Percentiles rank a stretch among this genome's conserved stretches.
phyloP scores from a whole-genome alignment of 1,284 basidiomycete genomes.

The Thecaphora thlaspeos region DNA sequence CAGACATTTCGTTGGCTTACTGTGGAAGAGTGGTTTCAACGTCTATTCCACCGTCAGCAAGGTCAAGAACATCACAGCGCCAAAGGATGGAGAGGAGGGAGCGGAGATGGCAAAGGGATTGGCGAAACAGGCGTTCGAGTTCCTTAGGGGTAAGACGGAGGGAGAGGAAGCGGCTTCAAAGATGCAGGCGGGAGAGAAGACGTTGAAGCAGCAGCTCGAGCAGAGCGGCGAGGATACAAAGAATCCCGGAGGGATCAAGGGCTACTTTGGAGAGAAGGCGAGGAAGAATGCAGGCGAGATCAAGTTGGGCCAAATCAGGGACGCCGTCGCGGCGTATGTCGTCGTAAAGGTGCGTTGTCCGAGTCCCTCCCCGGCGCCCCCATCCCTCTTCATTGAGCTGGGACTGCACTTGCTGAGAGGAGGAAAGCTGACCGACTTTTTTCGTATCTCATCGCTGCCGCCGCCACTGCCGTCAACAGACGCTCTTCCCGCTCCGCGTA shows the following conservation, averaged over 20 bases:
- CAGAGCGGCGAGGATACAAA: not conserved
- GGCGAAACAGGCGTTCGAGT: too few species aligned
- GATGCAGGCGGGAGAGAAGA: not conserved
- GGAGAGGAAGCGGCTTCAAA: too few species aligned
- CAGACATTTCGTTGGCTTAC: not conserved
- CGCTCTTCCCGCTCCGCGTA: conserved; percentile 8
- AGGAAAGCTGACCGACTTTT: not conserved
- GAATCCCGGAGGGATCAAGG: not conserved
- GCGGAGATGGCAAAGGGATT: conserved; percentile 1
- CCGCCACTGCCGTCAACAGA: not conserved
- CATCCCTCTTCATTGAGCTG: not conserved
- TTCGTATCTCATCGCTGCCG: not conserved
- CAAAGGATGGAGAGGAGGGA: conserved; percentile 2
- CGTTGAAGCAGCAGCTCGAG: conserved; percentile 1
- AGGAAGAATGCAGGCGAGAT: conserved; percentile 7
- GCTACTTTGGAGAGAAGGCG: not conserved
- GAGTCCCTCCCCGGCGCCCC: not conserved
- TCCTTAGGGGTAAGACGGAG: not conserved
- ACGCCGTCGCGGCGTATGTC: conserved; percentile 11
- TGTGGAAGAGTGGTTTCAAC: conserved; percentile 3
- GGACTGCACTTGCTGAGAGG: not conserved
- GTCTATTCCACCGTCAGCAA: conserved; percentile 1
- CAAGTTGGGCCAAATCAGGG: conserved; percentile 9
- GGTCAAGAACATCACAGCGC: not conserved
- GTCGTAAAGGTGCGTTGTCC: conserved; percentile 11